Evolutionary conservation across 2,329 filamentous ascomycete species (phyloP).

Genomic region (Rutstroemia sp.): DNA sequence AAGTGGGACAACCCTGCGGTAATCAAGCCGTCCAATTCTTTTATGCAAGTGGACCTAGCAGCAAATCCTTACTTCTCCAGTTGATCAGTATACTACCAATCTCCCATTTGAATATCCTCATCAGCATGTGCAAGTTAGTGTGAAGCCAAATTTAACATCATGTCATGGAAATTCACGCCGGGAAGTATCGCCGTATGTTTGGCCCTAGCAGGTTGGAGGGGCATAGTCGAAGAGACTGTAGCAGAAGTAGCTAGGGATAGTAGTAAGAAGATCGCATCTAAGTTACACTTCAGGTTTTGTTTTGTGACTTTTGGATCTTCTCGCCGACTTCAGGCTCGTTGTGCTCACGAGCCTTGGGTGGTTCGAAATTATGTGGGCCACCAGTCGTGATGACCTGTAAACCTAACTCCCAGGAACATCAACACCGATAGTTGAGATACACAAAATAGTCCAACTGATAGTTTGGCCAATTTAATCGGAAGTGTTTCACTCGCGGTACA

Average conservation of each 20-base stretch:
- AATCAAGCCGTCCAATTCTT: too few relatives aligned
- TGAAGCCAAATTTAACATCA: too few relatives aligned
- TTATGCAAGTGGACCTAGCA: too few relatives aligned
- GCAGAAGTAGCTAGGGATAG: slow-evolving; percentile 3
- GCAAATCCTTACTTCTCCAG: too few relatives aligned
- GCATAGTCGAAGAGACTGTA: slow-evolving; percentile 2
- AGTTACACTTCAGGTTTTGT: slow-evolving; percentile 35
- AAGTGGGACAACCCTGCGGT: too few relatives aligned
- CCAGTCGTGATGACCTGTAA: slow-evolving; percentile 29
- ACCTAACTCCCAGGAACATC: slow-evolving; percentile 11
- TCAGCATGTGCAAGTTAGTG: too few relatives aligned
- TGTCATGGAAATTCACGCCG: too few relatives aligned
- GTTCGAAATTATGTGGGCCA: slow-evolving; percentile 30
- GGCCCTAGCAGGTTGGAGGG: background rate
- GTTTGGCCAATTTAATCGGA: slow-evolving; percentile 29
- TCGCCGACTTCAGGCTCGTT: slow-evolving; percentile 33
- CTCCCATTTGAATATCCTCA: too few relatives aligned
- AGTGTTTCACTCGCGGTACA: slow-evolving; percentile 22
- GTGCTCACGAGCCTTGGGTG: slow-evolving; percentile 34
- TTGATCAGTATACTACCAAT: too few relatives aligned
- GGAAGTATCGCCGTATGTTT: too few relatives aligned
- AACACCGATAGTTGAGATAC: background rate
- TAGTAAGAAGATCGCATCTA: slow-evolving; percentile 36
- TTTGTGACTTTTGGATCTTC: slow-evolving; percentile 38
- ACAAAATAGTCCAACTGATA: slow-evolving; percentile 28